Percentiles rank a stretch among this genome's conserved stretches.
phyloP scores from a whole-genome alignment of 306 rosid species.

The Corylus heterophylla region DNA sequence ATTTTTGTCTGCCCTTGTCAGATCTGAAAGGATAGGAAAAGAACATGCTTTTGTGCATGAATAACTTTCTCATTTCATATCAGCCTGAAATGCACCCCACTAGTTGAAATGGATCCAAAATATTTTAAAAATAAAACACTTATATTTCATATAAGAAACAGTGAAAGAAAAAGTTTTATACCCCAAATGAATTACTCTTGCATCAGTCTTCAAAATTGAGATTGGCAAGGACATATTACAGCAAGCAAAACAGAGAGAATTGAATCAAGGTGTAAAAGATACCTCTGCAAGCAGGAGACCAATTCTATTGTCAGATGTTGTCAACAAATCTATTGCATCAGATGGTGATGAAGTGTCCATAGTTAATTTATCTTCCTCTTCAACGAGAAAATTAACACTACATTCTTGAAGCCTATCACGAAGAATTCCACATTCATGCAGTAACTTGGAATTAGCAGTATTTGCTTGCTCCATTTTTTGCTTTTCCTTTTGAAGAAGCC shows the following conservation, averaged over 20 bases:
- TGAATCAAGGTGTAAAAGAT: slow-evolving; percentile 23
- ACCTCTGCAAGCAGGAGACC: slow-evolving; percentile 95
- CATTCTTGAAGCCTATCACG: slow-evolving; percentile 78
- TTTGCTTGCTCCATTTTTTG: slow-evolving; percentile 57
- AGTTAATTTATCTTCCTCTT: slow-evolving; percentile 80
- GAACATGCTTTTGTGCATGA: not conserved
- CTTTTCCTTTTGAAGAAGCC: slow-evolving; percentile 66
- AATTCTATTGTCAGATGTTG: slow-evolving; percentile 83
- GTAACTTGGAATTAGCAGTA: slow-evolving; percentile 62
- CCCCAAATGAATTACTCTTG: not conserved
- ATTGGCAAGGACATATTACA: slow-evolving; percentile 3
- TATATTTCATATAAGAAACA: not conserved
- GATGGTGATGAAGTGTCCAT: slow-evolving; percentile 68
- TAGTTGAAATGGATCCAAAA: not conserved
- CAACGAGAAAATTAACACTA: slow-evolving; percentile 80
- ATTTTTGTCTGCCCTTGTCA: not conserved
- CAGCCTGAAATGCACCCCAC: not conserved
- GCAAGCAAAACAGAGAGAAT: not conserved
- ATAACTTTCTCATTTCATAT: not conserved
- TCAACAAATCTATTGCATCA: slow-evolving; percentile 78
- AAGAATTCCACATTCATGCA: slow-evolving; percentile 87
- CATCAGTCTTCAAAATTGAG: slow-evolving; percentile 9
- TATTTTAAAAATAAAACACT: not conserved
- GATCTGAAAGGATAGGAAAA: not conserved
- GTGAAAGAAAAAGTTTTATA: not conserved